Evolutionary conservation across 2,329 filamentous ascomycete species (phyloP).

Genomic region (Fusarium albidum): DNA sequence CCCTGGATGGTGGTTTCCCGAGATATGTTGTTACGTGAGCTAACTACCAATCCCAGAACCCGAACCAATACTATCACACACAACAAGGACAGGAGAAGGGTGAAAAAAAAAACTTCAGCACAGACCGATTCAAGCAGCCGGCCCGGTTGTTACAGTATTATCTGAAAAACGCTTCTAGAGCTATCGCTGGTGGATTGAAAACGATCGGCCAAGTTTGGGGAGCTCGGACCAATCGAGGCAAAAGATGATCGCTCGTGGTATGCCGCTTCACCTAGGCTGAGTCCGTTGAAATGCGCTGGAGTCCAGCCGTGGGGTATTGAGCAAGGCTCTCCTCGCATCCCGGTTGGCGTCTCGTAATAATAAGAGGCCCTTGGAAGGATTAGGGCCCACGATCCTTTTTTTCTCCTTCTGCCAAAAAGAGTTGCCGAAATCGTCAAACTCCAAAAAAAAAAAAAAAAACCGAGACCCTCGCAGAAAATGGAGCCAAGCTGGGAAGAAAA

Average conservation of each 20-base stretch:
- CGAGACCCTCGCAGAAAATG: constrained; percentile 18
- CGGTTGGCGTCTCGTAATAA: neutral
- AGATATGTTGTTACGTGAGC: constrained; percentile 34
- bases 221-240: constrained; percentile 39
- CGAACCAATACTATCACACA: constrained; percentile 22
- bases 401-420: constrained; percentile 3
- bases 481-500: constrained; percentile 23
- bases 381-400: neutral
- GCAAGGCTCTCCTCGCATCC: constrained; percentile 7
- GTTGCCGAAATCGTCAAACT: constrained; percentile 17
- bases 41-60: constrained; percentile 27
- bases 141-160: constrained; percentile 2
- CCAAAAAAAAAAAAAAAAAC: constrained; percentile 7
- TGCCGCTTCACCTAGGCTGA: constrained; percentile 14
- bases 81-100: constrained; percentile 5
- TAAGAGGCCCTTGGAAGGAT: neutral
- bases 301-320: constrained; percentile 9
- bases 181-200: constrained; percentile 24
- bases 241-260: constrained; percentile 35
- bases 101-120: constrained; percentile 9
- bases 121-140: constrained; percentile 17
- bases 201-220: constrained; percentile 20
- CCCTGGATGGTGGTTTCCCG: constrained; percentile 18
- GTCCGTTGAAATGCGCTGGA: constrained; percentile 4
- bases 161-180: constrained; percentile 30